Percentiles rank a stretch among this genome's conserved stretches.
These are phyloP conservation scores for Plasmodium cynomolgi DNA, from an alignment of 169 alveolate genomes.

Conservation along the genomic window DNA sequence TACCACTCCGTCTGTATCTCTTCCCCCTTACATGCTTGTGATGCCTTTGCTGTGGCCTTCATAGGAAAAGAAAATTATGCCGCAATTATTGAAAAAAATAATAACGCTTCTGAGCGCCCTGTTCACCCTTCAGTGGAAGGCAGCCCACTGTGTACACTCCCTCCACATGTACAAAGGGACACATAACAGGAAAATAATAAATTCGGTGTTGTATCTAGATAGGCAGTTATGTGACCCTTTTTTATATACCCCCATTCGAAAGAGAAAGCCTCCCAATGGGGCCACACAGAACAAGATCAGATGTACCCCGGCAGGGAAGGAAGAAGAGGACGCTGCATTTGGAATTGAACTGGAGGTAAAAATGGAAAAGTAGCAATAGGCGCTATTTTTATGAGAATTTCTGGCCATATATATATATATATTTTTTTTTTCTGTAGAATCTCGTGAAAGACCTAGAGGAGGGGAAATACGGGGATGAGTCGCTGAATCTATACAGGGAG, in stretches of 20 bases:
- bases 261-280: neutral
- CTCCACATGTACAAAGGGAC: neutral
- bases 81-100: conserved; percentile 17
- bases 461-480: conserved; percentile 48
- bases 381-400: neutral
- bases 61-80: conserved; percentile 10
- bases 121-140: conserved; percentile 3
- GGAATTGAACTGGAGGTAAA: conserved; percentile 53
- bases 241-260: neutral
- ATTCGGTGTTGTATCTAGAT: neutral
- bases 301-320: neutral
- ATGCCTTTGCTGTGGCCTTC: too few relatives aligned
- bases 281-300: conserved; percentile 16
- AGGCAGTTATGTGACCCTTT: neutral
- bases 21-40: neutral
- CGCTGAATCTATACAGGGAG: conserved; percentile 33
- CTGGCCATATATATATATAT: too few relatives aligned
- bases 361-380: neutral
- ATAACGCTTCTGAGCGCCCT: neutral
- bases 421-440: conserved; percentile 3
- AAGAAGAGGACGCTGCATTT: conserved; percentile 9
- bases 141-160: neutral
- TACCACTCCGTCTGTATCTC: neutral
- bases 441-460: conserved; percentile 54
- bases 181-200: conserved; percentile 3